Evolutionary conservation across 2,329 filamentous ascomycete genomes (phyloP).

Genomic region (Sporothrix dimorphospora): DNA sequence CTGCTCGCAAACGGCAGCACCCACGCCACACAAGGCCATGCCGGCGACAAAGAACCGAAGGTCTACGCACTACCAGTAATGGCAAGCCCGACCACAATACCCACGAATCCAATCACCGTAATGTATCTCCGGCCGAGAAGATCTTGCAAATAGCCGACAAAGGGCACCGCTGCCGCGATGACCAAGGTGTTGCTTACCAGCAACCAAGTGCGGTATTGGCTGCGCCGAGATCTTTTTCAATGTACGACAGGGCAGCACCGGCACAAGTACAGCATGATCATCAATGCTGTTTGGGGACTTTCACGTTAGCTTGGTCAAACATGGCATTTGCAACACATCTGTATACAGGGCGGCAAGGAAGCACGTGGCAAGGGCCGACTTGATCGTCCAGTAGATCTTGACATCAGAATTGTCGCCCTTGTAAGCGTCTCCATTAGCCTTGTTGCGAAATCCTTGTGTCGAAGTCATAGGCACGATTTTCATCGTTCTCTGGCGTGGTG

Average conservation of each 20-base stretch:
- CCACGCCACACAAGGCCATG: neutral
- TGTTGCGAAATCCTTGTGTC: neutral
- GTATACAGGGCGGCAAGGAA: neutral
- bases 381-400: constrained; percentile 8
- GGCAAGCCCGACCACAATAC: neutral
- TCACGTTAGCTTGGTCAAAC: too few species aligned
- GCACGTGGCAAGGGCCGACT: constrained; percentile 2
- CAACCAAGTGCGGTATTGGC: neutral
- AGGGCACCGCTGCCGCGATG: neutral
- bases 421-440: neutral
- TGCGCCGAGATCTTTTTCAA: neutral
- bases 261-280: constrained; percentile 13
- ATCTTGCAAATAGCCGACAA: neutral
- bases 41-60: neutral
- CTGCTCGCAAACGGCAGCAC: neutral
- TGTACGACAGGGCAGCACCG: neutral
- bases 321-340: neutral
- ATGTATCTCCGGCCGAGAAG: neutral
- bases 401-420: neutral
- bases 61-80: neutral
- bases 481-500: neutral
- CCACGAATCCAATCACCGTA: neutral
- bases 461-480: neutral
- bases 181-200: neutral
- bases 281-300: neutral